Percentiles rank a stretch among this genome's conserved stretches.
These are phyloP conservation scores for Cymodocea nodosa DNA, from an alignment of 116 monocot genomes.

Conservation along the genomic window DNA sequence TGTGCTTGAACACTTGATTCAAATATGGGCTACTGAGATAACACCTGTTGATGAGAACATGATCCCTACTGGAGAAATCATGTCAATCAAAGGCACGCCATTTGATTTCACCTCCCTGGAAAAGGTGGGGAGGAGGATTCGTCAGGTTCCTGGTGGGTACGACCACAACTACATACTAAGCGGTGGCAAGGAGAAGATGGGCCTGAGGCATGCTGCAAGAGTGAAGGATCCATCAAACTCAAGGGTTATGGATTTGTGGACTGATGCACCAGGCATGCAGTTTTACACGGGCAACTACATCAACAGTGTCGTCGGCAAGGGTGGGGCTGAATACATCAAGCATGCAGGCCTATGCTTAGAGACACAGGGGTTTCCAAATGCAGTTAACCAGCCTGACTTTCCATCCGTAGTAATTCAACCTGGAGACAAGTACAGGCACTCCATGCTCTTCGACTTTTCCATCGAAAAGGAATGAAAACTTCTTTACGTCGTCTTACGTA, in stretches of 20 bases:
- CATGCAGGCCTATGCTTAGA: conserved; percentile 67
- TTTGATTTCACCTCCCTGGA: conserved; percentile 49
- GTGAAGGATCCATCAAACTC: conserved; percentile 31
- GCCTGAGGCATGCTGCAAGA: conserved; percentile 30
- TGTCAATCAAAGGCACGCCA: conserved; percentile 42
- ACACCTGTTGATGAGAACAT: conserved; percentile 47
- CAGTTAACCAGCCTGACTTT: conserved; percentile 64
- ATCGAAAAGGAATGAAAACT: conserved; percentile 3
- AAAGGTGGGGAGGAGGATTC: conserved; percentile 37
- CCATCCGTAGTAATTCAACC: conserved; percentile 57
- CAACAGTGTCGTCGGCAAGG: conserved; percentile 48
- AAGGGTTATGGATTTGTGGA: conserved; percentile 37
- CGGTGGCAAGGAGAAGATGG: conserved; percentile 17
- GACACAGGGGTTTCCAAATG: conserved; percentile 88
- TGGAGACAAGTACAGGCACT: conserved; percentile 60
- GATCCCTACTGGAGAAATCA: conserved; percentile 55
- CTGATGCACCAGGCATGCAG: conserved; percentile 57
- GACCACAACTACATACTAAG: conserved; percentile 55
- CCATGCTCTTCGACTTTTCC: conserved; percentile 72
- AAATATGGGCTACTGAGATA: conserved; percentile 41
- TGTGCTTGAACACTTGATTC: conserved; percentile 36
- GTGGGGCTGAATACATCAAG: conserved; percentile 54
- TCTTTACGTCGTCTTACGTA: background rate
- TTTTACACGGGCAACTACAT: conserved; percentile 80
- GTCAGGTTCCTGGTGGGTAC: conserved; percentile 37